Percentiles rank a stretch among this genome's conserved stretches.
phyloP scores from a whole-genome alignment of 1,139 yeast genomes.

The Suhomyces maxii region DNA sequence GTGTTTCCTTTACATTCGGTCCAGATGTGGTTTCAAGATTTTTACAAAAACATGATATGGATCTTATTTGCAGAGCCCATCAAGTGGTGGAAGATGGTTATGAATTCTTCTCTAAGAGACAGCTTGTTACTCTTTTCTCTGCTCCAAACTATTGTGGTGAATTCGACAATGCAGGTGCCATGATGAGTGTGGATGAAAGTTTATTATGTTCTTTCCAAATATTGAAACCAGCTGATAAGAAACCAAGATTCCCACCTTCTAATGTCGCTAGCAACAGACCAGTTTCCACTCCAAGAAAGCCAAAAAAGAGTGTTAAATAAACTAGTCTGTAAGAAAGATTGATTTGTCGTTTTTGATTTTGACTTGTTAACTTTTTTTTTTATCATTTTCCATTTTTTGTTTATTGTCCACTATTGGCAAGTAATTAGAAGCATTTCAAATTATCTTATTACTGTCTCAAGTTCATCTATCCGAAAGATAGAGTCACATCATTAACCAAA shows the following conservation, averaged over 20 bases:
- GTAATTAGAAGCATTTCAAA: neutral
- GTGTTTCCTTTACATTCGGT: constrained; percentile 95
- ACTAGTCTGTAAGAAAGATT: neutral
- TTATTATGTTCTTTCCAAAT: constrained; percentile 96
- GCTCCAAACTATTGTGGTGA: constrained; percentile 99
- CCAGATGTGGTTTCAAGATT: constrained; percentile 95
- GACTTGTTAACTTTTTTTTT: constrained; percentile 3
- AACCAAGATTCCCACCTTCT: constrained; percentile 64
- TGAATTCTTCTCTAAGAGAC: constrained; percentile 94
- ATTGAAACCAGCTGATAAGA: constrained; percentile 95
- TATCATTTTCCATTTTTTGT: constrained; percentile 5
- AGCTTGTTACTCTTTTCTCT: constrained; percentile 88
- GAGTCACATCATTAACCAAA: constrained; percentile 3
- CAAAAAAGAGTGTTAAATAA: constrained; percentile 61
- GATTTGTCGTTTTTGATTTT: constrained; percentile 2
- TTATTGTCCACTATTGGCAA: constrained; percentile 4
- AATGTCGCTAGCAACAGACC: constrained; percentile 53
- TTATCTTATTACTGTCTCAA: constrained; percentile 4
- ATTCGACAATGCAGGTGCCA: constrained; percentile 97
- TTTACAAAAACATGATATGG: constrained; percentile 95
- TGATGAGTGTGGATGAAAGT: constrained; percentile 98
- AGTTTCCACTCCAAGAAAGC: constrained; percentile 70
- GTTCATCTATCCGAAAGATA: constrained; percentile 2
- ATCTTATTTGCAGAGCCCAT: constrained; percentile 95
- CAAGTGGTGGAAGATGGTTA: constrained; percentile 99